Evolutionary conservation across 768 basidiomycete species (phyloP), one percentile per base, ranked within the genome.

Genomic region (Xerocomus potaroensis): DNA sequence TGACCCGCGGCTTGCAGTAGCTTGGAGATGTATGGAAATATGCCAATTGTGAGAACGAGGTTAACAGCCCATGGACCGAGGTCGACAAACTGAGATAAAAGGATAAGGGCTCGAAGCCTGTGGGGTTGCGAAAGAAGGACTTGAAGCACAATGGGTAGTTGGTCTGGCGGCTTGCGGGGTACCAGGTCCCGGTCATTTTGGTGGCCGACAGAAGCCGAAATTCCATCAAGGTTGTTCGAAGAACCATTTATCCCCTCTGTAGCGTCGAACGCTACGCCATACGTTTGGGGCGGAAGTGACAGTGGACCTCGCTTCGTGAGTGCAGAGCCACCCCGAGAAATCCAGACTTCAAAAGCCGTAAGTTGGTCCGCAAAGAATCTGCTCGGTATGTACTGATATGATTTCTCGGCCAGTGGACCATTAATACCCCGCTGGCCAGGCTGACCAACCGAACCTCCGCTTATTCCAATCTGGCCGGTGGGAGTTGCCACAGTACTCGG

Each of bases 51-150:
- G 29, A 99, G 76, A 11, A 95, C 93, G 12, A 97, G 81, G 56
- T 96, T 88, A 39, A 98, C 96, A 0, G 96, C 96, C 95, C 96
- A 98, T 11, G 96, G 94, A 0, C 96, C 96, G 7, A 99, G 80
- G 63, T 99, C 96, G 57, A 98, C 92, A 56, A 98, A 99, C 69
- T 94, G 91, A 27, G 93, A 95, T 5, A 99, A 79, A 19, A 97
- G 81, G 54, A 97, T 95, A 50, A 99, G 83, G 3, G 96, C 96
- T 7, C 92, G 84, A 5, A 98, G 81, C 32, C 96, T 86, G 66
- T 98, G 94, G 0, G 91, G 90, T 60, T 98, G 96, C 5, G 94
- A 96, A 8, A 99, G 79, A 26, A 99, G 80, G 15, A 99, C 94
- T 67, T 99, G 96, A 3, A 99, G 80, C 9, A 99, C 93, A 45